Conservation (phyloP, 495 filamentous ascomycete genomes). For the Neurospora sp. region DNA sequence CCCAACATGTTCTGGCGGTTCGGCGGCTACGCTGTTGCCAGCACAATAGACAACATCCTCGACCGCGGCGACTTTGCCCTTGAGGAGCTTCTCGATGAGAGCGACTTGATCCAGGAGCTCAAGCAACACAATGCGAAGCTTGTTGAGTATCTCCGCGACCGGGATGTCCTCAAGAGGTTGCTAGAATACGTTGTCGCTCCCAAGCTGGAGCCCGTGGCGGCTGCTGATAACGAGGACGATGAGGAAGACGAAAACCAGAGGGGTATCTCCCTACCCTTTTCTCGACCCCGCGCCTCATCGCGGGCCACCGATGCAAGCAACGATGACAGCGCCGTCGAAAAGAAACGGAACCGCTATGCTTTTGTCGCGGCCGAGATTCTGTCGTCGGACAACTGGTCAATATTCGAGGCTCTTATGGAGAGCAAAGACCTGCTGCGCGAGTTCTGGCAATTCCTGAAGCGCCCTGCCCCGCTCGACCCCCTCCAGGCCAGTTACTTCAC, state of each 20-base stretch:
- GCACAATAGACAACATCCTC: constrained; percentile 89
- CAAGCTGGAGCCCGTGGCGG: constrained; percentile 45
- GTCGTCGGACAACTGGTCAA: constrained; percentile 93
- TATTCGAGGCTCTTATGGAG: constrained; percentile 84
- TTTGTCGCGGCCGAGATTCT: constrained; percentile 88
- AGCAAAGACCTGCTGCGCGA: constrained; percentile 62
- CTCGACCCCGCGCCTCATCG: constrained; percentile 31
- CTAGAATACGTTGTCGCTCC: constrained; percentile 87
- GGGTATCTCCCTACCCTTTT: constrained; percentile 38
- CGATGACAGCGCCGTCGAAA: constrained; percentile 65
- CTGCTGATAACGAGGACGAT: constrained; percentile 52
- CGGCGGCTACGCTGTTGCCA: constrained; percentile 95
- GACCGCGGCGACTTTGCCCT: constrained; percentile 90
- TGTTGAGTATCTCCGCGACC: constrained; percentile 87
- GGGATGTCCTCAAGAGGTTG: constrained; percentile 74
- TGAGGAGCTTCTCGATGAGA: constrained; percentile 92
- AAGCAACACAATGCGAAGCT: constrained; percentile 98
- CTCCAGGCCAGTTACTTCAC: constrained; percentile 96
- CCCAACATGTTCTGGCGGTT: constrained; percentile 96
- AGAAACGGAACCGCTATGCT: constrained; percentile 80
- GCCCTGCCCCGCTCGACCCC: constrained; percentile 71
- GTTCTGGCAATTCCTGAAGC: constrained; percentile 87
- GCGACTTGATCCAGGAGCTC: constrained; percentile 90
- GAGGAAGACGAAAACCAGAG: constrained; percentile 43
- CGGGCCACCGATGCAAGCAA: constrained; percentile 24